phyloP scores from a whole-genome alignment of 768 basidiomycete genomes.

The Panaeolus papilionaceus region DNA sequence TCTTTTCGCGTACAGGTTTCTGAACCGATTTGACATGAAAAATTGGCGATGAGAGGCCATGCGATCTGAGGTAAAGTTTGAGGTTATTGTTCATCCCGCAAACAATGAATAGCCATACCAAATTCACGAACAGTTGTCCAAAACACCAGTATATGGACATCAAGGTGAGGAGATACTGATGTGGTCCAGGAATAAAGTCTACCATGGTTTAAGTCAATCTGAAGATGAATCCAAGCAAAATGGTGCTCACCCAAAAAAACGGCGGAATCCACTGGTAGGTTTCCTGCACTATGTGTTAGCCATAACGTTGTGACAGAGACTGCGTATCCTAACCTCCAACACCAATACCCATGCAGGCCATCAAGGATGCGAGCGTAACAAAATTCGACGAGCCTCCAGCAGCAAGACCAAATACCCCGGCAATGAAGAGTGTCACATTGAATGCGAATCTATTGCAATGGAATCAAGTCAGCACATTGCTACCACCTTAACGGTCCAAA shows the following conservation, averaged over 20 bases:
- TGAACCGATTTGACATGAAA: conserved; percentile 52
- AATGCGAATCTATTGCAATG: conserved; percentile 55
- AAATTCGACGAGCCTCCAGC: conserved; percentile 66
- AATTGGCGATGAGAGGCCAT: conserved; percentile 76
- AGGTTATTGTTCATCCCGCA: not conserved
- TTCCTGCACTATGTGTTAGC: conserved; percentile 34
- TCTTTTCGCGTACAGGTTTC: conserved; percentile 49
- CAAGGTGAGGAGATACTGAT: conserved; percentile 76
- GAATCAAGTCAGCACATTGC: not conserved
- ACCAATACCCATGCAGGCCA: conserved; percentile 67
- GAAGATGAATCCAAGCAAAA: not conserved
- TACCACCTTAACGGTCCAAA: no score
- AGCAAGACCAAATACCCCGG: conserved; percentile 67
- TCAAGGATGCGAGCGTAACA: conserved; percentile 54
- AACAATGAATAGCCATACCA: conserved; percentile 30
- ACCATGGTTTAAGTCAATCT: not conserved
- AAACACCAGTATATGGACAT: conserved; percentile 84
- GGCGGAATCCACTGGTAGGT: conserved; percentile 77
- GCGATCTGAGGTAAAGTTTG: conserved; percentile 50
- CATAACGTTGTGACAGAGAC: not conserved
- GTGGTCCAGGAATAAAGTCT: conserved; percentile 73
- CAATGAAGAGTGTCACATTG: conserved; percentile 73
- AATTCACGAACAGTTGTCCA: conserved; percentile 67
- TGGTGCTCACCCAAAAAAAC: conserved; percentile 65
- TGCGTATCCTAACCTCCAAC: conserved; percentile 56